Base-by-base conservation (phyloP, 202 grass and related monocot genomes). In the Bolboschoenoplectus hybrid region DNA sequence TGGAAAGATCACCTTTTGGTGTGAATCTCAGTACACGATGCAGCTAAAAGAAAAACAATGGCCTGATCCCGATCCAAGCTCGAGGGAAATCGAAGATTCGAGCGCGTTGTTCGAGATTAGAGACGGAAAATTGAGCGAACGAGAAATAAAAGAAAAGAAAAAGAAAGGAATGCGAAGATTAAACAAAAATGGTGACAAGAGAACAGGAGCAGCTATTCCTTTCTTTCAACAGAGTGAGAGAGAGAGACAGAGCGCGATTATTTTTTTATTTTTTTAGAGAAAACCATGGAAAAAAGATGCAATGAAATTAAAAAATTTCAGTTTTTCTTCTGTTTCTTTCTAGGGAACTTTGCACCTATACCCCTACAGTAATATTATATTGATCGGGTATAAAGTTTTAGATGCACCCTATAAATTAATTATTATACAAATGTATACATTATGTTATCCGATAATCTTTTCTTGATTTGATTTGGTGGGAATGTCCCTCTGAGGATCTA, bases 41-140 rank as follows among this genome's bases (percentile, higher is more conserved):
- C 62, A 82, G 38, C 8, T 32, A 49, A 82, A 0, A 13, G 36
- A 61, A 50, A 26, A 6, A 19, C 16, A 46, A 61, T 56, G 39
- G 26, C 39, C 80, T 66, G 80, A 82, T 82, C 44, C 60, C 80
- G 57, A 64, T 82, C 80, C 80, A 63, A 63, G 35, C 53, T 47
- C 11, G 17, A 43, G 60, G 9, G 9, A 32, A 8, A 50, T 51
- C 34, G 71, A 50, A 82, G 56, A 82, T 63, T 81, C 57, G 9
- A 60, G 79, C 75, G 49, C 4, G 26, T 39, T 58, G 0, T 60
- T 40, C 13, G 40, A 81, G 38, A 65, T 14, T 66, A 17, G 16
- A 66, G 62, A n/a, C 49, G 17, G 17, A 82, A 26, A 82, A 43
- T 12, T 81, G 38, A 81, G 51, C 19, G 75, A 80, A 80, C 9